Percentiles rank a stretch among this genome's conserved stretches.
Evolutionary conservation across 805 yeast species (phyloP).

Genomic region (Zygosaccharomyces bisporus): DNA sequence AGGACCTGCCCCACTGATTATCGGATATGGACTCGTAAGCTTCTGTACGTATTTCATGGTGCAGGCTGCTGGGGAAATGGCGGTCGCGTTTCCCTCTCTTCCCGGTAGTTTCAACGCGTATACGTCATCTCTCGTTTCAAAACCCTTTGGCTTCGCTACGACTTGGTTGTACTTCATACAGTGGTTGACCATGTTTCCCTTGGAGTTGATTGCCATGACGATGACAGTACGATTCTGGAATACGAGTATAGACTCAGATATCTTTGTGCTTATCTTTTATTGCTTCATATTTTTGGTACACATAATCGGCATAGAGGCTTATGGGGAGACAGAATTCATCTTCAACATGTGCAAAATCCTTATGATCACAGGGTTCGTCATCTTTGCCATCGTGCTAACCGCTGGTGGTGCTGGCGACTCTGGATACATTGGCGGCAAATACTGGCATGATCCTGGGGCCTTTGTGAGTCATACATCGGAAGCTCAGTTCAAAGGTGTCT

Average conservation of each 20-base stretch:
- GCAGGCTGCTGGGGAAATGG: conserved; percentile 46
- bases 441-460: conserved; percentile 59
- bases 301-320: conserved; percentile 58
- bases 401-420: conserved; percentile 57
- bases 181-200: conserved; percentile 60
- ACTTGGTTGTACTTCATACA: conserved; percentile 67
- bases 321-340: conserved; percentile 65
- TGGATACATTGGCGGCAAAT: conserved; percentile 55
- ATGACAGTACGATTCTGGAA: conserved; percentile 53
- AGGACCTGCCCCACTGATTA: conserved; percentile 47
- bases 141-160: conserved; percentile 67
- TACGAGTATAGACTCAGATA: conserved; percentile 44
- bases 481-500: conserved; percentile 55
- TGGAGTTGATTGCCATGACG: conserved; percentile 60
- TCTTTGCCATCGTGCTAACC: conserved; percentile 51
- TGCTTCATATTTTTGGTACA: conserved; percentile 49
- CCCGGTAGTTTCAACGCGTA: conserved; percentile 42
- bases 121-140: conserved; percentile 48
- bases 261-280: conserved; percentile 55
- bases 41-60: conserved; percentile 55
- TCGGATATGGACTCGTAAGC: conserved; percentile 55
- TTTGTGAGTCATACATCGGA: conserved; percentile 31
- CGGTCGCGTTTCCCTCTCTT: conserved; percentile 40
- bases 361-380: conserved; percentile 56
- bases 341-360: conserved; percentile 53